Evolutionary conservation across 2,329 filamentous ascomycete genomes (phyloP), one percentile per base, ranked within the genome.

Genomic region (Ophiocordyceps camponoti-leonardi): DNA sequence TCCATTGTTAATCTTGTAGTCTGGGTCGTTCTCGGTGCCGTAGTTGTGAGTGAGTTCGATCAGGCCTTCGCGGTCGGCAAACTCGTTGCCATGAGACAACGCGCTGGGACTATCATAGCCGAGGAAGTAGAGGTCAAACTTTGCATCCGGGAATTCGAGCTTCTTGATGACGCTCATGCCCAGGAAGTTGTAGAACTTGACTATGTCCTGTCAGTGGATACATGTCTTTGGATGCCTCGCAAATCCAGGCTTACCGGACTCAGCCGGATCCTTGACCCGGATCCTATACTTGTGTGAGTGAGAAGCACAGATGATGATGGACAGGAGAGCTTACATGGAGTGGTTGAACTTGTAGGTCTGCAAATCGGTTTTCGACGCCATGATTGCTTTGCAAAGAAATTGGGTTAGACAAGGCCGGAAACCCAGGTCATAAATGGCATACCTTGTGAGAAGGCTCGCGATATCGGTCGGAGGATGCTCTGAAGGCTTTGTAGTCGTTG

Each of bases 111-210:
- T 75, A 60, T 94, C 82, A 66, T 93, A 96, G 48, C 81, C 87
- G 49, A 98, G 73, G 67, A 96, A 96, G 71, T 96, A 96, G 26
- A 95, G 77, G 56, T 92, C 86, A 63, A 96, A 96, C 59, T 93
- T 94, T 63, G 77, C 78, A 49, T 94, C 87, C 14, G 88, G 83
- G 58, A 86, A 84, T 50, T 82, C 70, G 42, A 92, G 71, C 66
- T 88, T 84, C 58, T 85, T 79, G 62, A 96, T 75, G 50, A 87
- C 66, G 58, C 73, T 87, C 75, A 96, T 79, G 55, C 92, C 92
- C 18, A 98, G 75, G 62, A 86, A 84, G 60, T 94, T 81, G 65
- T 96, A 98, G 66, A 94, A 98, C 54, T 90, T 83, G 64, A 96
- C 79, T 75, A 59, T 58, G 35, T 20, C 8, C 4, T 7, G 26